Conservation (phyloP, 129 eudicot genomes). For the Dittrichia graveolens region DNA sequence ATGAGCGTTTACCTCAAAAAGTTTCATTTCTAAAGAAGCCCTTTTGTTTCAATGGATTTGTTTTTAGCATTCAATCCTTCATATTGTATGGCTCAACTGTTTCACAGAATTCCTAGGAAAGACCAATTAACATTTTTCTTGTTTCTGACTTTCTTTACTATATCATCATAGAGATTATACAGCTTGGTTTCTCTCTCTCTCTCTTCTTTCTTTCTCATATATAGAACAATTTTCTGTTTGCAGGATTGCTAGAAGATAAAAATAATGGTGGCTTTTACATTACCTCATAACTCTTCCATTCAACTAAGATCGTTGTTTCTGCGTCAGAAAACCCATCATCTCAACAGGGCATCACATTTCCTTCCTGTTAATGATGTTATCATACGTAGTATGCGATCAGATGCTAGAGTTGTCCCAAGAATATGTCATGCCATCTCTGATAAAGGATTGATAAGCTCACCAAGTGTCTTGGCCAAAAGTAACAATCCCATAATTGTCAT, state of each 20-base stretch:
- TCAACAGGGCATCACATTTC: slow-evolving; percentile 10
- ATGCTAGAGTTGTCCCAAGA: slow-evolving; percentile 27
- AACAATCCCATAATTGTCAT: slow-evolving; percentile 67
- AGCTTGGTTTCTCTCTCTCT: not conserved
- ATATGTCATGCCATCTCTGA: slow-evolving; percentile 25
- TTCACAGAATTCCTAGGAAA: not conserved
- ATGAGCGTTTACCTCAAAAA: not conserved
- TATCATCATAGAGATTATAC: not conserved
- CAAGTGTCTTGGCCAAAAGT: slow-evolving; percentile 13
- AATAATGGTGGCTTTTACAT: slow-evolving; percentile 33
- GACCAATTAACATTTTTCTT: not conserved
- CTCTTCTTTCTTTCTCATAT: too few species aligned
- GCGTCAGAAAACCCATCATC: slow-evolving; percentile 29
- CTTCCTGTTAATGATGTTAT: slow-evolving; percentile 22
- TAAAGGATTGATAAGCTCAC: slow-evolving; percentile 12
- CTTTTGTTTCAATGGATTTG: not conserved
- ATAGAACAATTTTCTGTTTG: not conserved
- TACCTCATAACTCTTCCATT: slow-evolving; percentile 31
- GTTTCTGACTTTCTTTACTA: not conserved
- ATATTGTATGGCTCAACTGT: not conserved
- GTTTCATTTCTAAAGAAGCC: not conserved
- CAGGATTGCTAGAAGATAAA: slow-evolving; percentile 24
- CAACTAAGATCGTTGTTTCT: slow-evolving; percentile 16
- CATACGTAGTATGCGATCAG: slow-evolving; percentile 18
- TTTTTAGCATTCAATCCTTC: not conserved